Conservation (phyloP, 2,329 filamentous ascomycete genomes). For the Dactylellina cionopaga region DNA sequence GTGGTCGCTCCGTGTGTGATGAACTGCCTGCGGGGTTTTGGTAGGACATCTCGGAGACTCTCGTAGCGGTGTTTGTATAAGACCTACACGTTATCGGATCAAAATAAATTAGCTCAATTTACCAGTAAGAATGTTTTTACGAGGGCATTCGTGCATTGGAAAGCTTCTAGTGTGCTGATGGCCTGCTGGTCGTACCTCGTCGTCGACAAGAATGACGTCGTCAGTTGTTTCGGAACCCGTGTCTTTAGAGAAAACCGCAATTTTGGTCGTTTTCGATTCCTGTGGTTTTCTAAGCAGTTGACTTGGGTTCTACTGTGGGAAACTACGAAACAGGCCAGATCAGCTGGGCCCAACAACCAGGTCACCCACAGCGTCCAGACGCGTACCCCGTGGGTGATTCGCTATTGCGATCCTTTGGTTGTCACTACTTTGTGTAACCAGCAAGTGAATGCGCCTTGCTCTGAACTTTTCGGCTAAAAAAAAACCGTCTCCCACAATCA, state of each 20-base stretch:
- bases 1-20: conserved; percentile 33
- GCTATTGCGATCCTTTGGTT: conserved; percentile 5
- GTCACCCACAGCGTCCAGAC: not conserved
- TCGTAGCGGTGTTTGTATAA: not conserved
- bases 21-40: conserved; percentile 22
- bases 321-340: conserved; percentile 4
- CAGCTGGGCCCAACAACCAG: not conserved
- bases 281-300: no score
- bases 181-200: no score
- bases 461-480: not conserved
- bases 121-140: no score
- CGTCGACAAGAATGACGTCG: no score
- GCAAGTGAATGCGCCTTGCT: not conserved
- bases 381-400: conserved; percentile 5
- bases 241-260: no score
- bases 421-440: conserved; percentile 35
- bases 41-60: conserved; percentile 49
- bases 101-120: not conserved
- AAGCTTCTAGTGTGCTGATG: no score
- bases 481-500: not conserved
- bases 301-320: not conserved
- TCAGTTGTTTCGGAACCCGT: no score
- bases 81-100: not conserved
- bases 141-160: no score
- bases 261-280: no score